Base-by-base conservation (phyloP, 768 basidiomycete genomes). In the Asterophora lycoperdoides region DNA sequence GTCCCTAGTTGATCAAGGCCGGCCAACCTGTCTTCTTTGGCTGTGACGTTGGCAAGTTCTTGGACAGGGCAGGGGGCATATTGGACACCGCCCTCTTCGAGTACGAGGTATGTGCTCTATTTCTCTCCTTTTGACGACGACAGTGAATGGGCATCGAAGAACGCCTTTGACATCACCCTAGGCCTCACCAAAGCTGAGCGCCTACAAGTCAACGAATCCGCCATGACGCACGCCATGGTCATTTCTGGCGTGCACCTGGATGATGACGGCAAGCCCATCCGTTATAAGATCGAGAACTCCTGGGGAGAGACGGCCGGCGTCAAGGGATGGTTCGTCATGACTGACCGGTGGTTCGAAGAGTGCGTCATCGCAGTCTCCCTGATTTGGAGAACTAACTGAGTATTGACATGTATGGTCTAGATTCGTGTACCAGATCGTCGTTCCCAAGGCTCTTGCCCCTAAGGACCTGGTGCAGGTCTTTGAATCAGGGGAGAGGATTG, bases 241-340 rank as follows among this genome's bases (percentile, higher is more conserved):
- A 94, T 97, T 64, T 84, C 88, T 14, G 94, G 80, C 14, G 94
- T 94, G 14, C 94, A 97, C 62, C 71, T 96, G 41, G 93, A 94
- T 60, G 51, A 60, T 37, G 66, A 71, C 2, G 91, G 90, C 44
- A 80, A 78, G 49, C 85, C 93, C 0, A 67, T 94, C 15, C 79
- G 92, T n/a, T 98, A 92, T 78, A 91, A 92, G 68, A 90, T 98
- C 15, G 95, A 98, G 75, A 98, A 98, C 71, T 88, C 85, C 3
- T 98, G 95, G 95, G 89, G 90, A 13, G 81, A 83, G 20, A 69
- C 70, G 0, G 76, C 74, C 0, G 87, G 93, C 19, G 75, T 92
- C 56, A 84, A 92, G 57, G 94, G 94, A 5, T 94, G 83, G 68
- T 91, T 88, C 69, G 81, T 95, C 59, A 94, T 95, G 92, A 89